phyloP scores from a whole-genome alignment of 441 rosid genomes.

The Gossypium laxum region DNA sequence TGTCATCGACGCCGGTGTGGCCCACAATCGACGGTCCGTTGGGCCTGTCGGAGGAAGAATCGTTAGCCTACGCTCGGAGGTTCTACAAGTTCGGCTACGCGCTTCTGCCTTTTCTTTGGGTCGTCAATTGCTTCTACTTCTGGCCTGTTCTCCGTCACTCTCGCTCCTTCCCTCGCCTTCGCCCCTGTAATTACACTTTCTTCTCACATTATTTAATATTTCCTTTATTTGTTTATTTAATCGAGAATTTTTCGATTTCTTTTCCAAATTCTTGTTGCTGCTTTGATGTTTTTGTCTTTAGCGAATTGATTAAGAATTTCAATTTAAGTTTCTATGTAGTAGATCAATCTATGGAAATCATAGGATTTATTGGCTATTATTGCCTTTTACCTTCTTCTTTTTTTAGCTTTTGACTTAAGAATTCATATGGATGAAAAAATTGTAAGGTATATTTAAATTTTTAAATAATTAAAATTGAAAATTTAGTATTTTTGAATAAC shows the following conservation, averaged over 20 bases:
- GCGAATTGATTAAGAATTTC: background rate
- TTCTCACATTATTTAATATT: background rate
- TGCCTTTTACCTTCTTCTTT: too few species aligned
- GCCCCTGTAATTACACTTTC: slow-evolving; percentile 42
- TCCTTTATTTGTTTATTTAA: background rate
- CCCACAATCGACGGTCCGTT: slow-evolving; percentile 88
- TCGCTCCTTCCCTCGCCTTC: slow-evolving; percentile 69
- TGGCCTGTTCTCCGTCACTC: slow-evolving; percentile 89
- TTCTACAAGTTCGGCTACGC: slow-evolving; percentile 84
- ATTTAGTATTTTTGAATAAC: too few species aligned
- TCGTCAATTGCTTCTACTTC: slow-evolving; percentile 94
- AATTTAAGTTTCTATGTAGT: background rate
- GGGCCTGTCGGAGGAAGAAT: slow-evolving; percentile 81
- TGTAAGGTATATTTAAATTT: too few species aligned
- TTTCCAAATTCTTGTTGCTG: background rate
- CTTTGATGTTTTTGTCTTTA: background rate
- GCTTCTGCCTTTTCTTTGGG: slow-evolving; percentile 86
- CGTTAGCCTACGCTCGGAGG: slow-evolving; percentile 62
- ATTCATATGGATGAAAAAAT: background rate
- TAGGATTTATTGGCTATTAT: background rate
- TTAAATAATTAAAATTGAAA: too few species aligned
- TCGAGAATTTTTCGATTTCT: background rate
- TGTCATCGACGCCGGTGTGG: slow-evolving; percentile 55
- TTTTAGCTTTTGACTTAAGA: background rate
- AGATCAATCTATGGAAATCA: background rate